Evolutionary conservation across 345 rosid species (phyloP).

Genomic region (Populus pruinosa): DNA sequence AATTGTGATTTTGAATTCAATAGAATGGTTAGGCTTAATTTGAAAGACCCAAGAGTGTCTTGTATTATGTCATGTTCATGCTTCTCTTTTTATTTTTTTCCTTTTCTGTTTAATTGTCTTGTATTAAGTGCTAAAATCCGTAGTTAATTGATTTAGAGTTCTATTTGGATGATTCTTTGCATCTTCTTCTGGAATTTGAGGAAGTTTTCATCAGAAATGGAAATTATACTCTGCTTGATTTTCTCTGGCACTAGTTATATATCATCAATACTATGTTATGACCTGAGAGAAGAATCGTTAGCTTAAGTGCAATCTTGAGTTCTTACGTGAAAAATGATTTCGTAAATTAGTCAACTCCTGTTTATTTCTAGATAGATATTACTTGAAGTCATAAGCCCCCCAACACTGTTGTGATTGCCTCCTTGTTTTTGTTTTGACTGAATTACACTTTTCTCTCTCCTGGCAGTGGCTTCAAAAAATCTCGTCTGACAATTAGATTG

Average conservation of each 20-base stretch:
- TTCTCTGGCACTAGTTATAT: not conserved
- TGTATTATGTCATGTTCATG: not conserved
- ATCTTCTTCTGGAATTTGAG: not conserved
- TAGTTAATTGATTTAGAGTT: not conserved
- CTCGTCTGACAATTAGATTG: not conserved
- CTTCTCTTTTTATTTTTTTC: not conserved
- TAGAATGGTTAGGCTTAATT: constrained; percentile 5
- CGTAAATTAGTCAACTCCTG: not conserved
- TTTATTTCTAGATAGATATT: not conserved
- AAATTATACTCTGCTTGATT: not conserved
- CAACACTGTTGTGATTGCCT: not conserved
- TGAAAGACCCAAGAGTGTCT: not conserved
- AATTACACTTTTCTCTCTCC: not conserved
- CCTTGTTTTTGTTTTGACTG: not conserved
- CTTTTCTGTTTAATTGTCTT: not conserved
- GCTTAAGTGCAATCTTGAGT: not conserved
- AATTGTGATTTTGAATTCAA: not conserved
- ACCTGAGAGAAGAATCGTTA: not conserved
- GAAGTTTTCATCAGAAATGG: not conserved
- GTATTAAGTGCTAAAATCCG: not conserved
- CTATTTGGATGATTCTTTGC: not conserved
- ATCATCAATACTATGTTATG: not conserved
- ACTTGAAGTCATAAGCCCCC: not conserved
- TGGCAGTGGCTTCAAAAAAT: not conserved
- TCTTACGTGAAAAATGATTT: not conserved